Conservation (phyloP, 768 basidiomycete genomes). For the Russula sp. region DNA sequence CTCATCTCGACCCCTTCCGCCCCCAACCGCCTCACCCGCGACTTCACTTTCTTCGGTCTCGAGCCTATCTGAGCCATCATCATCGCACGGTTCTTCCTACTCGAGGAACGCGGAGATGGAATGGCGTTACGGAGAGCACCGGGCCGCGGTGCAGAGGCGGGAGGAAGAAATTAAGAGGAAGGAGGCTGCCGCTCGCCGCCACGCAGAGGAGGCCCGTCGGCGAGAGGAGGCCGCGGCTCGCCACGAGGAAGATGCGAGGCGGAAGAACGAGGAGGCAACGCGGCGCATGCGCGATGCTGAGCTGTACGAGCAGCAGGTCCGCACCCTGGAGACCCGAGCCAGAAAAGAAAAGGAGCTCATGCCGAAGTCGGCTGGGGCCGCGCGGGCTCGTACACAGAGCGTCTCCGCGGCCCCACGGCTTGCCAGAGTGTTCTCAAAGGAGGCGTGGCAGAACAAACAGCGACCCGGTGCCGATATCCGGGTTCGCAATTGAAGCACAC, state of each 20-base stretch:
- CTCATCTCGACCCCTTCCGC: background rate
- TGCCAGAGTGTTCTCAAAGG: background rate
- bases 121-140: conserved; percentile 11
- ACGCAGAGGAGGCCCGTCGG: conserved; percentile 15
- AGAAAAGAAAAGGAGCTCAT: conserved; percentile 8
- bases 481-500: conserved; percentile 8
- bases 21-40: conserved; percentile 3
- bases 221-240: conserved; percentile 18
- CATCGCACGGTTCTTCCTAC: background rate
- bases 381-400: background rate
- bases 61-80: conserved; percentile 5
- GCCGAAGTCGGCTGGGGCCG: background rate
- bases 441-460: conserved; percentile 8
- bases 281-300: conserved; percentile 14
- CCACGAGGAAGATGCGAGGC: conserved; percentile 13
- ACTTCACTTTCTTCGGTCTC: conserved; percentile 12
- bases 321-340: conserved; percentile 1
- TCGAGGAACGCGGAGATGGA: background rate
- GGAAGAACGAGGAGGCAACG: conserved; percentile 16
- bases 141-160: background rate
- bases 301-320: conserved; percentile 12
- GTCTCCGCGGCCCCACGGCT: conserved; percentile 5
- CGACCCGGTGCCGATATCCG: background rate
- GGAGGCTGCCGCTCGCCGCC: conserved; percentile 4
- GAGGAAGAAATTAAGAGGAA: conserved; percentile 16